Evolutionary conservation across 1,284 basidiomycete genomes (phyloP).

Genomic region (Naganishia sp.): DNA sequence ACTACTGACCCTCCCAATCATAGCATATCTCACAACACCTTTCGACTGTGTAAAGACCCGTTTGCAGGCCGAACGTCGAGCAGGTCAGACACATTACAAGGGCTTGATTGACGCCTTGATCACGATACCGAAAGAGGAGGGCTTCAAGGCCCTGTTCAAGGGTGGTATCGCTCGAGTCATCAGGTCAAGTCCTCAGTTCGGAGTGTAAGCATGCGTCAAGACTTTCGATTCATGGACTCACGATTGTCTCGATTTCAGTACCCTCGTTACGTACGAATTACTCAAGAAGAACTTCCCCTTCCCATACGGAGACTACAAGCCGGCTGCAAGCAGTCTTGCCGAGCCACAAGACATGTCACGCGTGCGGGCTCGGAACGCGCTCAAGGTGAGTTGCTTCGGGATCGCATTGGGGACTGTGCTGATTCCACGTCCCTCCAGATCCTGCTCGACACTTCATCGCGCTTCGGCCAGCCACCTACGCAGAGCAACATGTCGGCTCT

Average conservation of each 20-base stretch:
- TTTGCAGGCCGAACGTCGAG: slow-evolving; percentile 90
- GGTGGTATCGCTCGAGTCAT: slow-evolving; percentile 89
- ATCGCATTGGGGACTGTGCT: no score
- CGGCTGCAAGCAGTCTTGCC: slow-evolving; percentile 60
- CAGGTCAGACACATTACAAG: slow-evolving; percentile 90
- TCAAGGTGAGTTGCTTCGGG: slow-evolving; percentile 67
- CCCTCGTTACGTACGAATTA: slow-evolving; percentile 83
- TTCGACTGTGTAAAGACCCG: slow-evolving; percentile 94
- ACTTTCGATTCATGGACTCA: slow-evolving; percentile 35
- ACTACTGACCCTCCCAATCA: slow-evolving; percentile 1
- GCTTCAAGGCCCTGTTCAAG: slow-evolving; percentile 78
- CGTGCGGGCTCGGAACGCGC: slow-evolving; percentile 87
- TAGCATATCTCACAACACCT: slow-evolving; percentile 42
- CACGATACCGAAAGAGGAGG: slow-evolving; percentile 72
- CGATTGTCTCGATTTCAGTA: slow-evolving; percentile 62
- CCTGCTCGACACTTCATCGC: slow-evolving; percentile 51
- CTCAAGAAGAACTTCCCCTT: slow-evolving; percentile 73
- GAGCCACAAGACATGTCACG: slow-evolving; percentile 79
- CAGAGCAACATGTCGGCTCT: slow-evolving; percentile 24
- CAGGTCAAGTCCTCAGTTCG: slow-evolving; percentile 59
- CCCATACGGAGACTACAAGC: slow-evolving; percentile 53
- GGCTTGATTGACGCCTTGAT: slow-evolving; percentile 85
- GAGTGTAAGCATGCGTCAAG: slow-evolving; percentile 26
- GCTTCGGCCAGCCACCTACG: slow-evolving; percentile 43
- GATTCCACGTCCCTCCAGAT: slow-evolving; percentile 37